Evolutionary conservation across 2,329 filamentous ascomycete genomes (phyloP).

Genomic region (Chaetomiaceae sp.): DNA sequence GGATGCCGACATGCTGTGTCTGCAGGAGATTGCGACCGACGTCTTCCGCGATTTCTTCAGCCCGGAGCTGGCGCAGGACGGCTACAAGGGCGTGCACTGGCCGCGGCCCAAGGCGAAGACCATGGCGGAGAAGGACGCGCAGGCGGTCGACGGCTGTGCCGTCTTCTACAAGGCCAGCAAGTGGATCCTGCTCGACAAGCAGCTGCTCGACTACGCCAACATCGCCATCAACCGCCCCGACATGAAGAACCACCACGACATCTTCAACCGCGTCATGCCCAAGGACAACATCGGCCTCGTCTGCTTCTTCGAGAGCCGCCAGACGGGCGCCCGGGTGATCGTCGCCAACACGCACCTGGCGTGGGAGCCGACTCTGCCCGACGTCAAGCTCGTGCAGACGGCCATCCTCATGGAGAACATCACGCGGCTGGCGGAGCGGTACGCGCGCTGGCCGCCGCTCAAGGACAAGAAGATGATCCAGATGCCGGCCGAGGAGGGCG

Average conservation of each 20-base stretch:
- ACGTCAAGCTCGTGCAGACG: conserved; percentile 95
- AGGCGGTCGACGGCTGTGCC: conserved; percentile 89
- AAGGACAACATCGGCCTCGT: conserved; percentile 95
- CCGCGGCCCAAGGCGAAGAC: conserved; percentile 85
- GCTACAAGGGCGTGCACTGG: conserved; percentile 93
- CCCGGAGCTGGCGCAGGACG: conserved; percentile 74
- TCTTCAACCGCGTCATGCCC: conserved; percentile 98
- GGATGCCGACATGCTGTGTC: conserved; percentile 81
- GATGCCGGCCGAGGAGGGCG: conserved; percentile 39
- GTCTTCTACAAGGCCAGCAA: conserved; percentile 96
- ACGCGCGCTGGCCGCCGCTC: conserved; percentile 69
- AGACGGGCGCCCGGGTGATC: conserved; percentile 85
- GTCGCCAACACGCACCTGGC: conserved; percentile 91
- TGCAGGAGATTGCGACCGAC: conserved; percentile 90
- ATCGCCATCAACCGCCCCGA: conserved; percentile 91
- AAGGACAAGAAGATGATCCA: conserved; percentile 68
- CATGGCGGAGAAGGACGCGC: conserved; percentile 84
- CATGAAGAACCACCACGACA: conserved; percentile 95
- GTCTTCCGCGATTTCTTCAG: conserved; percentile 89
- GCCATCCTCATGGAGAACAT: conserved; percentile 93
- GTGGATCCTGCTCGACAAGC: conserved; percentile 89
- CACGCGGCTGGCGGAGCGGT: conserved; percentile 78
- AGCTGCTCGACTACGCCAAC: conserved; percentile 84
- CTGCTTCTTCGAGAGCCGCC: conserved; percentile 84
- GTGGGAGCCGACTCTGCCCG: conserved; percentile 85